Conservation (phyloP, 148 eudicot genomes). For the Camellia sinensis region DNA sequence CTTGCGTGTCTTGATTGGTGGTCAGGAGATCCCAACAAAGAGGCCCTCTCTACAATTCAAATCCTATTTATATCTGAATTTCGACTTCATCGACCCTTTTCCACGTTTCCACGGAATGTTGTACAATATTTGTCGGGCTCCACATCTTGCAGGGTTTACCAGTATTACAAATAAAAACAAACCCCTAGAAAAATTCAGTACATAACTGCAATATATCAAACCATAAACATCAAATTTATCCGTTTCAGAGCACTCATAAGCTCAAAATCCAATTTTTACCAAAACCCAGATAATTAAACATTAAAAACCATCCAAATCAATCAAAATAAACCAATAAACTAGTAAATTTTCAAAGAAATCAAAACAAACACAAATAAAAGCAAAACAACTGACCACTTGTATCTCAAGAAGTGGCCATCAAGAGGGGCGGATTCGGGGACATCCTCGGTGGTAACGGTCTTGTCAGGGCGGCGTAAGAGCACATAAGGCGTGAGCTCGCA, state of each 20-base stretch:
- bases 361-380: not conserved
- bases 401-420: constrained; percentile 85
- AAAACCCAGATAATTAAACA: not conserved
- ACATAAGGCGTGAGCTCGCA: constrained; percentile 95
- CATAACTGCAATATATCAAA: not conserved
- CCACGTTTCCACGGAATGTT: not conserved
- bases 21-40: too few species aligned
- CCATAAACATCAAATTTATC: not conserved
- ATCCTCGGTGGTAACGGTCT: constrained; percentile 64
- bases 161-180: not conserved
- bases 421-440: constrained; percentile 68
- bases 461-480: constrained; percentile 64
- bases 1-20: not conserved
- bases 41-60: too few species aligned
- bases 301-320: not conserved
- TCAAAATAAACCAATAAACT: not conserved
- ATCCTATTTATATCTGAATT: not conserved
- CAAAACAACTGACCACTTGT: constrained; percentile 55
- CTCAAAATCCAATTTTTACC: constrained; percentile 6
- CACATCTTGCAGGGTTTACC: not conserved
- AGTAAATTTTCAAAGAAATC: not conserved
- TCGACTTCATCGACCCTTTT: not conserved
- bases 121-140: not conserved
- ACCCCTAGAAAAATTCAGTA: not conserved
- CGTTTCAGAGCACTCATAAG: constrained; percentile 1